These are phyloP conservation scores for Neopestalotiopsis sp. DNA, from an alignment of 2,329 filamentous ascomycete species.

Conservation along the genomic window DNA sequence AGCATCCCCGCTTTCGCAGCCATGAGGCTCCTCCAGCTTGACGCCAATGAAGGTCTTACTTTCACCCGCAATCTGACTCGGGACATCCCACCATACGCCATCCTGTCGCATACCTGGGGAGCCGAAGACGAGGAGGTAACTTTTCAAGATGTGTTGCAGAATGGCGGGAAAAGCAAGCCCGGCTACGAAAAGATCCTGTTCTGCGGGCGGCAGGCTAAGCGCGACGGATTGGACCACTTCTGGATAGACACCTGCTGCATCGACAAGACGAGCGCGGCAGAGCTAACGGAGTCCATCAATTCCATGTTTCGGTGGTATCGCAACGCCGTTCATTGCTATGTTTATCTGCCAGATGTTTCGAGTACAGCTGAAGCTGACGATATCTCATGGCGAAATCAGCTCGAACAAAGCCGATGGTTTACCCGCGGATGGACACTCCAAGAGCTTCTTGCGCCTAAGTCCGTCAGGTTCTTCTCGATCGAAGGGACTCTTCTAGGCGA, in stretches of 20 bases:
- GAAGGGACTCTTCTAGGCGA: not conserved
- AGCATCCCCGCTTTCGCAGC: not conserved
- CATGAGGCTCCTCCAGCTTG: too few species aligned
- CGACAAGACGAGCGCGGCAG: not conserved
- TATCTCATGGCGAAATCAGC: not conserved
- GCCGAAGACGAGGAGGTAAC: too few species aligned
- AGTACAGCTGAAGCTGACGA: too few species aligned
- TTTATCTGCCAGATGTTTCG: not conserved
- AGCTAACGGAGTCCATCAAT: not conserved
- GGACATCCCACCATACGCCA: too few species aligned
- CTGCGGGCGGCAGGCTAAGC: not conserved
- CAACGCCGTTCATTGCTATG: not conserved
- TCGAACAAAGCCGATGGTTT: not conserved
- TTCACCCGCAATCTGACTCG: not conserved
- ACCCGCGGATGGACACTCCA: not conserved
- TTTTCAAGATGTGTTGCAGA: too few species aligned
- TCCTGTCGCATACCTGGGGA: too few species aligned
- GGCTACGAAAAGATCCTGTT: not conserved
- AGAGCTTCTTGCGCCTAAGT: not conserved
- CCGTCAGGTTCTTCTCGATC: not conserved
- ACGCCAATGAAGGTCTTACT: too few species aligned
- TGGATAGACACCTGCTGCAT: not conserved
- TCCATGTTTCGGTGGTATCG: not conserved
- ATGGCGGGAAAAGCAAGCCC: not conserved
- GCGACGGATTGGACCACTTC: not conserved